Base-by-base conservation (phyloP, 257 asterid genomes). In the Ocimum tenuiflorum region DNA sequence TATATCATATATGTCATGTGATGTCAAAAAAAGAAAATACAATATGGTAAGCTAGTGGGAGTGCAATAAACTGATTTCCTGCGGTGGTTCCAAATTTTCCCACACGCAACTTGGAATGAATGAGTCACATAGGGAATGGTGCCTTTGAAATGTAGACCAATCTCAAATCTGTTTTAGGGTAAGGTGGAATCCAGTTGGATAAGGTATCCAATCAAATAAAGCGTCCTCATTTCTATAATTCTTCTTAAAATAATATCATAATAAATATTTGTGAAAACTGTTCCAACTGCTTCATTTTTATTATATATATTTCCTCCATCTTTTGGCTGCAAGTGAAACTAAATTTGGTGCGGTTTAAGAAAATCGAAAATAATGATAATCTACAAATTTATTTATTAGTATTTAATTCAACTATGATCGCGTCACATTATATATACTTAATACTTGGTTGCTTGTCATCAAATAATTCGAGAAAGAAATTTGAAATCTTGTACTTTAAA, bases 171-270 rank as follows among this genome's bases (percentile, higher is more conserved):
- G 64, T 67, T 73, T 70, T 73, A 67, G 78, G 85, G 69, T 80
- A 73, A 67, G 80, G 67, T 74, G 80, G 69, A 68, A 64, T 72
- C 81, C 77, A 77, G 68, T 72, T 75, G 79, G 83, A 81, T 73
- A 73, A 75, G 86, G 70, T 60, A 48, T 61, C 50, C 68, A 63
- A 64, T 47, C 73, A 23, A 58, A 67, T 45, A 69, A 67, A 23
- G 46, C 17, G 23, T 55, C 45, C 61, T 64, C 51, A 49, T 57
- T 65, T 60, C 43, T 69, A 4, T 46, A 22, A 58, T 72, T 72
- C 36, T 63, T 2, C 51, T 63, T 58, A 59, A 35, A 33, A 8
- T n/a, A 17, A 48, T 46, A 19, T 33, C 41, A 29, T 45, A 18
- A 27, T 56, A 22, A 63, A 56, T 50, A 9, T 69, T 27, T 49